Percentiles rank a stretch among this genome's conserved stretches.
Conservation (phyloP, 768 basidiomycete genomes). For the Rhodotorula graminis region DNA sequence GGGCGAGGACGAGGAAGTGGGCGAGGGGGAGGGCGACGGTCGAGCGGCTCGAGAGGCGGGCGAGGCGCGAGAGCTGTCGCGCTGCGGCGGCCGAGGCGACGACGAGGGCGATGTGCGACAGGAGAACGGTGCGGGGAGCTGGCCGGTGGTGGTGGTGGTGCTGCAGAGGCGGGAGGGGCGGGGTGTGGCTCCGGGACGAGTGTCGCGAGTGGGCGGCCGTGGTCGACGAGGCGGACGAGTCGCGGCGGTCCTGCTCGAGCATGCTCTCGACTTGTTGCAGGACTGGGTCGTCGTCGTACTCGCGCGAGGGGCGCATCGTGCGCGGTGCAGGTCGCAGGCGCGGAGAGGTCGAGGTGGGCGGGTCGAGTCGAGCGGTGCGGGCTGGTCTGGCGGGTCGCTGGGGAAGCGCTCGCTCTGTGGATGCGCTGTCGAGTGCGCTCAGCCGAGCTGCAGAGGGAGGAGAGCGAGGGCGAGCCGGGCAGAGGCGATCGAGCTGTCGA, state of each 20-base stretch:
- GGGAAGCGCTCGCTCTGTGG: no score
- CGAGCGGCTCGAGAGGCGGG: not conserved
- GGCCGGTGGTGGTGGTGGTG: no score
- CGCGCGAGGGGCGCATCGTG: not conserved
- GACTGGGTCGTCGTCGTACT: not conserved
- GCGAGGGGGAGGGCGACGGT: constrained; percentile 4
- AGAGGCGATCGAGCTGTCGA: no score
- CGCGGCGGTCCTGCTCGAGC: not conserved
- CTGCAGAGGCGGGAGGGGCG: not conserved
- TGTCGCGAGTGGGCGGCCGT: not conserved
- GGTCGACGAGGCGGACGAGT: not conserved
- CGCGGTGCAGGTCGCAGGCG: no score
- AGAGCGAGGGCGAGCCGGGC: no score
- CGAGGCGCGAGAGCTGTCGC: constrained; percentile 3
- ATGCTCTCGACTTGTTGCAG: not conserved
- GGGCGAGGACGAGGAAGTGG: constrained; percentile 1
- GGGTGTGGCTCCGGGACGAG: not conserved
- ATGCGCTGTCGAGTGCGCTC: no score
- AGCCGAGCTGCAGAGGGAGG: no score
- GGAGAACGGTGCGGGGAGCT: not conserved
- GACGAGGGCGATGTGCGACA: not conserved
- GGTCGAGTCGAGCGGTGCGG: no score
- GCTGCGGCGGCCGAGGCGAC: not conserved
- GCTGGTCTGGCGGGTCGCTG: not conserved
- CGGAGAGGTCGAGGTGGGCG: no score